Base-by-base conservation (phyloP, 1,284 basidiomycete genomes). In the Cutaneotrichosporon curvatum region DNA sequence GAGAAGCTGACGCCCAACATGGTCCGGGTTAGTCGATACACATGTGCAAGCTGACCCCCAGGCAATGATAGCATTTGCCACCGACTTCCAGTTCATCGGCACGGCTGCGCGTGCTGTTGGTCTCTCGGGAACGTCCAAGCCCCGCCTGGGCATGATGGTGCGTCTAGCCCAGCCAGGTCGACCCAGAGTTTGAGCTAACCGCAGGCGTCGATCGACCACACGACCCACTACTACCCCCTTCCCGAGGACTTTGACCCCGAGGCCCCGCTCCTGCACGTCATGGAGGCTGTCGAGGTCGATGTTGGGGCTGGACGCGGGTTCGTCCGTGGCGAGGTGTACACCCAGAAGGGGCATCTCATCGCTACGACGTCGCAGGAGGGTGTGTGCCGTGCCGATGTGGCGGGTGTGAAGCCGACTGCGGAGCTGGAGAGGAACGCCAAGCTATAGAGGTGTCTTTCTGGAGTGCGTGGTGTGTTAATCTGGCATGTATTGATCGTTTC, bases 31-130 rank as follows among this genome's bases (percentile, higher is more conserved):
- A 28, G 16, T 32, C 25, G 25, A 7, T 28, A 28, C 25, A 28
- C 25, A 28, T 22, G 40, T 18, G 19, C 10, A 22, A 5, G 11
- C 43, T 48, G 20, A 48, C 43, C 2, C 23, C 3, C 59, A 90
- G 85, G 87, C 85, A 58, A 87, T 94, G 50, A 75, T 92, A 42
- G 81, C 83, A 4, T 94, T 90, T 60, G 78, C 89, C 44, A 88
- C 87, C 2, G 89, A 94, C 67, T 73, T 87, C 37, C 78, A 84
- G 61, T 85, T 91, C 57, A 82, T 91, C 50, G 74, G 77, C 9
- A 79, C 79, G 0, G 84, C 81, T 2, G 70, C 78, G 1, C 78
- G 77, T n/a, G 78, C 80, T 3, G 74, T 85, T 36, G 81, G 83
- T 0, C 73, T 90, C n/a, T 78, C 78, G 8, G 61, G 66, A 33